These are phyloP conservation scores for Sarcodon aspratus DNA, from an alignment of 768 basidiomycete genomes.

Conservation along the genomic window DNA sequence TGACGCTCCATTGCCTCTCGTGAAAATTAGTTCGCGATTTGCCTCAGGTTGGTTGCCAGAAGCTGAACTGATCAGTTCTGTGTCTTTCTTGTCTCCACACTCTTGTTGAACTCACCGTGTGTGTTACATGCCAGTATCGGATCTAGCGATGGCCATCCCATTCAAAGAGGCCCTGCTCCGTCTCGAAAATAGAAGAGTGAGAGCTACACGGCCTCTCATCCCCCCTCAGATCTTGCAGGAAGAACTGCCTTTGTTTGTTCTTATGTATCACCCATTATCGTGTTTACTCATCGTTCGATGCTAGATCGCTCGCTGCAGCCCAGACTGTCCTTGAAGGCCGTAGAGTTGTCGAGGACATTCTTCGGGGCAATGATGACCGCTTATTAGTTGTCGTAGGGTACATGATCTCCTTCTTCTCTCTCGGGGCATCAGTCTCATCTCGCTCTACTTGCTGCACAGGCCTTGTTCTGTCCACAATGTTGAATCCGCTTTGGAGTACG, in stretches of 20 bases:
- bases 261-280: conserved; percentile 2
- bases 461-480: conserved; percentile 94
- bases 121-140: no score
- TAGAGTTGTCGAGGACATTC: conserved; percentile 61
- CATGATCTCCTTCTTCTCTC: conserved; percentile 11
- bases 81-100: no score
- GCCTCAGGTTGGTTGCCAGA: no score
- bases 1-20: no score
- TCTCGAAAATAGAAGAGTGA: conserved; percentile 83
- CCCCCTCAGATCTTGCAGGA: conserved; percentile 93
- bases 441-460: conserved; percentile 21
- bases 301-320: conserved; percentile 66
- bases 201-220: conserved; percentile 77
- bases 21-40: no score
- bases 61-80: no score
- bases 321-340: conserved; percentile 88
- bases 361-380: conserved; percentile 84
- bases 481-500: conserved; percentile 81
- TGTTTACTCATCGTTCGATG: neutral
- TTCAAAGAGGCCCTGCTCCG: conserved; percentile 71
- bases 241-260: conserved; percentile 73
- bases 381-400: conserved; percentile 87
- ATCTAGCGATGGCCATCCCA: conserved; percentile 32
- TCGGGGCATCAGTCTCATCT: neutral
- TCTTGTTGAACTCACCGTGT: no score